A percentile compares a stretch with the other conserved stretches of the same genome.
These are phyloP conservation scores for Trypanosoma cruzi DNA, from an alignment of 208 protist species.

Conservation along the genomic window DNA sequence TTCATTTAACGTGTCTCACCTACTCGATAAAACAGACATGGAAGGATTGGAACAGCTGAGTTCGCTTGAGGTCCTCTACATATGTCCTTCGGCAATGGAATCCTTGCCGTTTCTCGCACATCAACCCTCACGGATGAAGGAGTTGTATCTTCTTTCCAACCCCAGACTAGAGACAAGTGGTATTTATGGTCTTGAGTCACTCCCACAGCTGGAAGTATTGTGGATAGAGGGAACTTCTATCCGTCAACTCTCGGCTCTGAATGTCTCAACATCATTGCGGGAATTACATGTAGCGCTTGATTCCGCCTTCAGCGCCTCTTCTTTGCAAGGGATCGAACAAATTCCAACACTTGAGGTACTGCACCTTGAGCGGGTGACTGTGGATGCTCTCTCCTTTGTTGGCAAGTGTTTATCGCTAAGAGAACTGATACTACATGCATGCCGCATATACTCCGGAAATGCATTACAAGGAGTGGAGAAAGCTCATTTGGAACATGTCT, in stretches of 20 bases:
- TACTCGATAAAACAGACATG: conserved; percentile 1
- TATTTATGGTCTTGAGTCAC: conserved; percentile 1
- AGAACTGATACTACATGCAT: conserved; percentile 57
- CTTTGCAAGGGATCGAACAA: conserved; percentile 39
- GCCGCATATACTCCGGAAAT: conserved; percentile 34
- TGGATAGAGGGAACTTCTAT: conserved; percentile 56
- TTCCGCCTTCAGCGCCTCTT: conserved; percentile 33
- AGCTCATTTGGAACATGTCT: conserved; percentile 49
- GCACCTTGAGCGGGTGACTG: conserved; percentile 44
- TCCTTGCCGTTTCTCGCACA: not conserved
- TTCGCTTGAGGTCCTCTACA: conserved; percentile 17
- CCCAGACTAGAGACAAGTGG: conserved; percentile 3
- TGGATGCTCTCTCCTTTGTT: conserved; percentile 50
- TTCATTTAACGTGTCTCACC: not conserved
- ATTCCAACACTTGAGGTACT: conserved; percentile 55
- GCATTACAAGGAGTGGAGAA: conserved; percentile 44
- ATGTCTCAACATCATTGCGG: conserved; percentile 26
- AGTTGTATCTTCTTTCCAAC: conserved; percentile 34
- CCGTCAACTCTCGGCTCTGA: conserved; percentile 17
- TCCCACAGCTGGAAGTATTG: conserved; percentile 45
- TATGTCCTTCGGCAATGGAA: conserved; percentile 7
- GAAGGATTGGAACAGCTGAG: not conserved
- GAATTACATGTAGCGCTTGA: conserved; percentile 64
- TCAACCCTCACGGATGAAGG: not conserved
- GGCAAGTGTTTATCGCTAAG: conserved; percentile 35